These are phyloP conservation scores for Geosmithia putterillii DNA, from an alignment of 2,329 filamentous ascomycete genomes.

Conservation along the genomic window DNA sequence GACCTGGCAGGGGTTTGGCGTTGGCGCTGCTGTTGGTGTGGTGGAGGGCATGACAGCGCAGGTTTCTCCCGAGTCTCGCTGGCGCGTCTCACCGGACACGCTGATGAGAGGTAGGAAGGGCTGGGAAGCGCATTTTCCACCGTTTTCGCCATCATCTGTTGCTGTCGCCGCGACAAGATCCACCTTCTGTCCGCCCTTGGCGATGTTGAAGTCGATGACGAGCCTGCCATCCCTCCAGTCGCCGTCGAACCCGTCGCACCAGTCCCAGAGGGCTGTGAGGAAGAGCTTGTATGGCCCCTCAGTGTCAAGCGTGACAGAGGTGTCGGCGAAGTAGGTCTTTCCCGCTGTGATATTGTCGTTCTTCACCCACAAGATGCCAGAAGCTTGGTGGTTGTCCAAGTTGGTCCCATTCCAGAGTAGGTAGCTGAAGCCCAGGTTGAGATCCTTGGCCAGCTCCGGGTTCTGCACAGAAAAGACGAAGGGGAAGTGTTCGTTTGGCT, in stretches of 20 bases:
- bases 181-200: not conserved
- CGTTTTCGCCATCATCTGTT: slow-evolving; percentile 1
- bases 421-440: no score
- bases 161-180: slow-evolving; percentile 6
- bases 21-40: slow-evolving; percentile 1
- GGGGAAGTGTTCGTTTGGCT: slow-evolving; percentile 8
- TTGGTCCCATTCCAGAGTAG: no score
- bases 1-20: slow-evolving; percentile 7
- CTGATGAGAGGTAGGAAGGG: slow-evolving; percentile 1
- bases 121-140: not conserved
- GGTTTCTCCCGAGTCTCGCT: not conserved
- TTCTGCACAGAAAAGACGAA: slow-evolving; percentile 13
- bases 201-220: not conserved
- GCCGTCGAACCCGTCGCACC: slow-evolving; percentile 2
- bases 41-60: slow-evolving; percentile 4
- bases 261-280: not conserved
- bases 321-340: no score
- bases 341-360: no score
- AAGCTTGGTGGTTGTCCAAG: no score
- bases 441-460: slow-evolving; percentile 2
- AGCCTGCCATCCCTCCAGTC: not conserved
- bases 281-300: slow-evolving; percentile 1
- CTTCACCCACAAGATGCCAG: no score
- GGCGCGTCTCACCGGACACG: slow-evolving; percentile 3
- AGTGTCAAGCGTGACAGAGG: no score